Evolutionary conservation across 2,329 filamentous ascomycete genomes (phyloP).

Genomic region (Furcasterigmium furcatum): DNA sequence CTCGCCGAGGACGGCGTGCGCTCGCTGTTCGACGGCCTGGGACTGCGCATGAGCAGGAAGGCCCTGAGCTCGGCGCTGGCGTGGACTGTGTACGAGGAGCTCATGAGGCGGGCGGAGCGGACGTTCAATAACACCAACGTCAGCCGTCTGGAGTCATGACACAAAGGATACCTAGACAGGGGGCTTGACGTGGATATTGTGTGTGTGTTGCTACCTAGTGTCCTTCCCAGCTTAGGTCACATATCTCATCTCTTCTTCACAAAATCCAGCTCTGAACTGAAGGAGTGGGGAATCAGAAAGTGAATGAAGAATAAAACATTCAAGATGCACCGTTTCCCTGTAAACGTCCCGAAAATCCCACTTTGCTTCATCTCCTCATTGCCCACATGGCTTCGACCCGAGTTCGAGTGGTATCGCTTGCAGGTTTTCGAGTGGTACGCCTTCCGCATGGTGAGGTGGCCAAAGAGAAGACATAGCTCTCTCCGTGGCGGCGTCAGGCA

Average conservation of each 20-base stretch:
- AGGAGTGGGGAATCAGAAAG: neutral
- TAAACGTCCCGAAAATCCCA: too few relatives aligned
- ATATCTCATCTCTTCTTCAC: neutral
- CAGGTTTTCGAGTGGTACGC: too few relatives aligned
- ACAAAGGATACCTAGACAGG: too few relatives aligned
- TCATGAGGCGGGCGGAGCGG: constrained; percentile 67
- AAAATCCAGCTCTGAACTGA: neutral
- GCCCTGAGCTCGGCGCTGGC: constrained; percentile 91
- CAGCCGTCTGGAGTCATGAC: too few relatives aligned
- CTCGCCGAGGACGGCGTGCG: constrained; percentile 74
- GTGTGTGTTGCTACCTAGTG: neutral
- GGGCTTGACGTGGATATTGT: neutral
- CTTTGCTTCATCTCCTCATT: too few relatives aligned
- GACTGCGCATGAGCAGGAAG: constrained; percentile 84
- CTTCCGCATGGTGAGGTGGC: too few relatives aligned
- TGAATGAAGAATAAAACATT: neutral
- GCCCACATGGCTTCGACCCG: too few relatives aligned
- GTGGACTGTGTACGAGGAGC: constrained; percentile 95
- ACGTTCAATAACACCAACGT: constrained; percentile 1
- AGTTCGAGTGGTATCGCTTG: too few relatives aligned
- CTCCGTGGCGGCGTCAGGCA: too few relatives aligned
- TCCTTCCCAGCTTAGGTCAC: neutral
- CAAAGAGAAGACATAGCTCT: too few relatives aligned
- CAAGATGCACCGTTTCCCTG: too few relatives aligned
- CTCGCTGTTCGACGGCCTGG: constrained; percentile 82